Percentiles rank a stretch among this genome's conserved stretches.
Conservation (phyloP, 2,329 filamentous ascomycete species). For the Clarireedia homoeocarpa region DNA sequence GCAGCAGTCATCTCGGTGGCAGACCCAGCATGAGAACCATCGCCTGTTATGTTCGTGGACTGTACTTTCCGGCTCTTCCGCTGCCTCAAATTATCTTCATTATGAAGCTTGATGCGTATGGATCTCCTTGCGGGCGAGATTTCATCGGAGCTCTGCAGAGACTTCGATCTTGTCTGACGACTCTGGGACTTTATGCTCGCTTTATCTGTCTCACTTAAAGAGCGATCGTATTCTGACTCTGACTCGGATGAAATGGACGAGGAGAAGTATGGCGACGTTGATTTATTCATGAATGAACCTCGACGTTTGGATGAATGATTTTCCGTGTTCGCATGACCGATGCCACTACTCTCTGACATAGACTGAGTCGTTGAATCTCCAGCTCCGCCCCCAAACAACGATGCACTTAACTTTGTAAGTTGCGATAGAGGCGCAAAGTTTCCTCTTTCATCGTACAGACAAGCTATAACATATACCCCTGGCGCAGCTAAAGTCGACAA, state of each 20-base stretch:
- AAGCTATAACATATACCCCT: conserved; percentile 73
- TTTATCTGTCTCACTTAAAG: conserved; percentile 18
- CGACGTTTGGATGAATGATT: conserved; percentile 15
- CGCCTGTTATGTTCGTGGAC: conserved; percentile 37
- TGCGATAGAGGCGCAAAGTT: conserved; percentile 72
- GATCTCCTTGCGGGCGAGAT: conserved; percentile 64
- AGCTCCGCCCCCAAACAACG: conserved; percentile 39
- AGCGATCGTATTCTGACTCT: conserved; percentile 49
- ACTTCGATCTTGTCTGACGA: conserved; percentile 57
- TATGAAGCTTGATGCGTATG: conserved; percentile 84
- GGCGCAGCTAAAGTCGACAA: conserved; percentile 72
- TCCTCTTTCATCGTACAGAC: conserved; percentile 74
- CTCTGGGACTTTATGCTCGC: conserved; percentile 11
- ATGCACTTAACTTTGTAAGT: conserved; percentile 49
- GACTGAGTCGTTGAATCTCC: conserved; percentile 28
- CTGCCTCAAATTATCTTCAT: conserved; percentile 66
- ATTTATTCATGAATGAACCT: conserved; percentile 12
- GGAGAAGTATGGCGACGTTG: conserved; percentile 31
- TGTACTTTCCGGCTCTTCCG: conserved; percentile 61
- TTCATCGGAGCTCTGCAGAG: conserved; percentile 52
- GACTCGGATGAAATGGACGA: conserved; percentile 57
- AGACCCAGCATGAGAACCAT: conserved; percentile 29
- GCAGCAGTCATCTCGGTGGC: conserved; percentile 52
- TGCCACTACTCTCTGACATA: conserved; percentile 9
- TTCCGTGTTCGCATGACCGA: conserved; percentile 13